Conservation (phyloP, 179 eudicot species). For the Spinacia oleracea region DNA sequence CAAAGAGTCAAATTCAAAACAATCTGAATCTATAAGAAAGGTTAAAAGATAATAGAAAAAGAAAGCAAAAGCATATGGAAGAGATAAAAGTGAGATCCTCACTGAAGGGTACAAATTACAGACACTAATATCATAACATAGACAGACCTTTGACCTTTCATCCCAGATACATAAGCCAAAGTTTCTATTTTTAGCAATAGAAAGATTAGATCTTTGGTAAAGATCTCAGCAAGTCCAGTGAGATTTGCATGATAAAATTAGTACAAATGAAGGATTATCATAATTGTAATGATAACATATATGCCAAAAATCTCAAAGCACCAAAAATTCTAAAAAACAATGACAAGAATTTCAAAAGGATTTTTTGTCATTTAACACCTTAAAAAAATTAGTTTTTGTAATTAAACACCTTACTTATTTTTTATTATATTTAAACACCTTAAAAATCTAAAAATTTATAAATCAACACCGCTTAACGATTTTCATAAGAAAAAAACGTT, state of each 20-base stretch:
- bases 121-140: neutral
- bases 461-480: too few relatives aligned
- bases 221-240: neutral
- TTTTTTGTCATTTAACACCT: too few relatives aligned
- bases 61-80: neutral
- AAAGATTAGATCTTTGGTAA: neutral
- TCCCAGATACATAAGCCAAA: neutral
- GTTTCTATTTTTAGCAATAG: neutral
- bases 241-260: neutral
- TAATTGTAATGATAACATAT: neutral
- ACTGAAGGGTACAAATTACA: neutral
- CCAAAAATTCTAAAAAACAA: neutral
- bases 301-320: neutral
- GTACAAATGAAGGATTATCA: neutral
- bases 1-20: neutral
- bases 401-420: too few relatives aligned
- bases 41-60: neutral
- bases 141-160: neutral
- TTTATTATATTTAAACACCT: too few relatives aligned
- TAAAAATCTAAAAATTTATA: too few relatives aligned
- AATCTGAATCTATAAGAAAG: neutral
- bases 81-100: neutral
- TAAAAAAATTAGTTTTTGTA: too few relatives aligned
- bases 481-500: too few relatives aligned
- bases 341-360: neutral